Evolutionary conservation across 1,139 yeast species (phyloP).

Genomic region (Sugiyamaella xylanicola): DNA sequence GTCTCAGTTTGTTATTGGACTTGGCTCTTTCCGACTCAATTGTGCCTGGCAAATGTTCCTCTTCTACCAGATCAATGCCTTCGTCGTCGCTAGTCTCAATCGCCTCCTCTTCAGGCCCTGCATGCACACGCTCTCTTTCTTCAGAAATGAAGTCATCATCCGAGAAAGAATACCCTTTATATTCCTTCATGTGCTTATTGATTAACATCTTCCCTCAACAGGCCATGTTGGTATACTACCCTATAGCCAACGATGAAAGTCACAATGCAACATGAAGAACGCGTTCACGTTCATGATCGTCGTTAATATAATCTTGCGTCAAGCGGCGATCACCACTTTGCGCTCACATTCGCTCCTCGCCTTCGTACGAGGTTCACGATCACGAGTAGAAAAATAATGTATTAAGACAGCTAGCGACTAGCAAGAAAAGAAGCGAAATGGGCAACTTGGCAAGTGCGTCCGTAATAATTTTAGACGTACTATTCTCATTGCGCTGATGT

Average conservation of each 20-base stretch:
- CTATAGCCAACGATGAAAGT: background rate
- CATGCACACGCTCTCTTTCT: too few relatives aligned
- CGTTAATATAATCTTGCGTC: background rate
- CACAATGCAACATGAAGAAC: background rate
- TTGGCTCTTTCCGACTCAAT: background rate
- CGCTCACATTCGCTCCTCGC: too few relatives aligned
- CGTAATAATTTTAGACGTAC: too few relatives aligned
- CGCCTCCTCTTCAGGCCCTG: conserved; percentile 10
- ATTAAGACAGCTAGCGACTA: too few relatives aligned
- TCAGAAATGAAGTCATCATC: background rate
- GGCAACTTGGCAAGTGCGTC: too few relatives aligned
- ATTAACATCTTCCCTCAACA: background rate
- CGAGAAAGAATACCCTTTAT: too few relatives aligned
- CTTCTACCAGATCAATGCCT: conserved; percentile 1
- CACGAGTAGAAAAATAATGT: too few relatives aligned
- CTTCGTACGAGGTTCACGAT: too few relatives aligned
- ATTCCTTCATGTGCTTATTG: too few relatives aligned
- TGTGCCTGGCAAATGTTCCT: background rate
- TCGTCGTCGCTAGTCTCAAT: conserved; percentile 16
- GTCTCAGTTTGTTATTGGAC: conserved; percentile 1
- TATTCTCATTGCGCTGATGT: too few relatives aligned
- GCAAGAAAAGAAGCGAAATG: too few relatives aligned
- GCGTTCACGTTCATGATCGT: background rate
- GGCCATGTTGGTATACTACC: background rate
- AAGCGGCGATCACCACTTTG: too few relatives aligned